Evolutionary conservation across 371 early-diverging fungal genomes (phyloP).

Genomic region (Encephalitozoon hellem): DNA sequence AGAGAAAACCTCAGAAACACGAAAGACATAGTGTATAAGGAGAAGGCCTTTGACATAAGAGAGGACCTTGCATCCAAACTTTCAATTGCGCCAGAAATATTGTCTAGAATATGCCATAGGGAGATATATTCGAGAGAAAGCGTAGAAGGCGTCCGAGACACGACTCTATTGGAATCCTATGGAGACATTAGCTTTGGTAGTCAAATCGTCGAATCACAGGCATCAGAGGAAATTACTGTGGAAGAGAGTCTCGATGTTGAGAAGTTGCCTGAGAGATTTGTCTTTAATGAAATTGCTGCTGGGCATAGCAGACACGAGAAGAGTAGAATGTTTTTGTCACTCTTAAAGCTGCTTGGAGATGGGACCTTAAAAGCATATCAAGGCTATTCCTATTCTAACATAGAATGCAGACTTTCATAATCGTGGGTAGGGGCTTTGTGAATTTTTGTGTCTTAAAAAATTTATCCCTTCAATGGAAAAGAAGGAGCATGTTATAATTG

Average conservation of each 20-base stretch:
- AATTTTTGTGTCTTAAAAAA: slow-evolving; percentile 20
- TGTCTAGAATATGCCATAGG: not conserved
- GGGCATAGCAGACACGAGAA: not conserved
- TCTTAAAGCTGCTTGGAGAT: not conserved
- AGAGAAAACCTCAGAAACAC: not conserved
- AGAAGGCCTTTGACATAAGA: not conserved
- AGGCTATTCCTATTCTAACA: not conserved
- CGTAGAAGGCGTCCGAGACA: not conserved
- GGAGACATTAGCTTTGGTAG: not conserved
- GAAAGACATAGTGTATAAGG: not conserved
- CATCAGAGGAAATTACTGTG: not conserved
- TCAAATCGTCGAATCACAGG: not conserved
- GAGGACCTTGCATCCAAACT: not conserved
- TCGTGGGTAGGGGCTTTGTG: not conserved
- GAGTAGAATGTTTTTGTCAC: not conserved
- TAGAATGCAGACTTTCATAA: not conserved
- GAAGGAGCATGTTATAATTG: slow-evolving; percentile 72
- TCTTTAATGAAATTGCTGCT: not conserved
- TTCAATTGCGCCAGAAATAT: not conserved
- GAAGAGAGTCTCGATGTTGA: not conserved
- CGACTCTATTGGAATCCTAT: not conserved
- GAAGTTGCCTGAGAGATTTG: not conserved
- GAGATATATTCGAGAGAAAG: not conserved
- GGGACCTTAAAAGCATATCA: not conserved
- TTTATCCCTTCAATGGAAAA: slow-evolving; percentile 49